Base-by-base conservation (phyloP, 345 rosid species). In the Pelargonium nanum region DNA sequence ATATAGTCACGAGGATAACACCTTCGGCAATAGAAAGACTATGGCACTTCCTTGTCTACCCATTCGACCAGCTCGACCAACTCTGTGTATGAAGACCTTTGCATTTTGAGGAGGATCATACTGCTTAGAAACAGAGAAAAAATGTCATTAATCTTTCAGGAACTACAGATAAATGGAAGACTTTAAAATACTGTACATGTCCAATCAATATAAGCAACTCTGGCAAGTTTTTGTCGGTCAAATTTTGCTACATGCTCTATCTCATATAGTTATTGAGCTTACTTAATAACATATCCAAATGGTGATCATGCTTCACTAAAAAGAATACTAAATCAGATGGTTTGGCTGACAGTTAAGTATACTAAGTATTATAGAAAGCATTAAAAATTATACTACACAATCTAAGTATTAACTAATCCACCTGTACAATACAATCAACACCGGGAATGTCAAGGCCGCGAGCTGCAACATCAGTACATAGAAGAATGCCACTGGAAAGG, bases 21-120 rank as follows among this genome's bases (percentile, higher is more conserved):
- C 97, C 97, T 87, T 86, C 24, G 90, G 92, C 25, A 82, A 67
- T 56, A 93, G 77, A 65, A 89, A 83, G 54, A 83, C 86, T 34
- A 87, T 73, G 19, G 95, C 78, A 62, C 61, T 79, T 65, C 99
- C 97, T 77, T 87, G 78, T 74, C 82, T 81, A 61, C 97, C 96
- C 77, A 89, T 58, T 50, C 95, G 79, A 75, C 97, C 99, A 75
- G 95, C 84, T 76, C 95, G 80, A 16, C 97, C 99, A 9, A 85
- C 97, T 62, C 99, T 81, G 67, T 93, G 99, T 70, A 81, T 52
- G 76, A 93, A 93, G 68, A 87, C 88, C 74, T 81, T 84, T 52
- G 96, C 92, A 79, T 89, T 92, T 71, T 93, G 96, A 25, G 96
- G 96, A 48, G 97, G 96, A 64, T 93, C 97, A 73, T 81, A 89